These are phyloP conservation scores for Achaetomium macrosporum DNA, from an alignment of 2,329 filamentous ascomycete species.

Conservation along the genomic window DNA sequence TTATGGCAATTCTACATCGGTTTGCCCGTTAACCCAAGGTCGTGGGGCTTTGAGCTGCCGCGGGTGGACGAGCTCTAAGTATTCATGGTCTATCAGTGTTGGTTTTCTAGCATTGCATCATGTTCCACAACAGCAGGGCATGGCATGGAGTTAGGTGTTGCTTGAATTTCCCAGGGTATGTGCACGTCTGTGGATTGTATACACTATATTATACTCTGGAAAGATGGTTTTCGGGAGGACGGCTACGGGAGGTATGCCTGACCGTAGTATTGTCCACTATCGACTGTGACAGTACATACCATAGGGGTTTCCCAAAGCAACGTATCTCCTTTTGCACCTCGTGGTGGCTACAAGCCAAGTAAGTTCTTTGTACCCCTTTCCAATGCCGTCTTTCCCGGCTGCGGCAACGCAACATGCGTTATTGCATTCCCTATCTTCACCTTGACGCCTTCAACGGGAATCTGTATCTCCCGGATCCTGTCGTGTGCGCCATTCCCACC, in stretches of 20 bases:
- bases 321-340: not conserved
- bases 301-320: not conserved
- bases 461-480: constrained; percentile 36
- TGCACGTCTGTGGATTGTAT: not conserved
- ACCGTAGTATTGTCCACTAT: too few species aligned
- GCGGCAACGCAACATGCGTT: constrained; percentile 14
- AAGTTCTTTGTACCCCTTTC: constrained; percentile 5
- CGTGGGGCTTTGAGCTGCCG: constrained; percentile 42
- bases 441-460: constrained; percentile 60
- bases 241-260: not conserved
- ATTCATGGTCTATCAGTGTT: constrained; percentile 2
- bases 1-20: constrained; percentile 48
- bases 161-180: not conserved
- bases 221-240: not conserved
- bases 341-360: constrained; percentile 10
- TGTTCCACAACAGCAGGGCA: not conserved
- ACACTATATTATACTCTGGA: not conserved
- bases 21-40: constrained; percentile 44
- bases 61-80: constrained; percentile 44
- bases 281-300: too few species aligned
- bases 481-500: constrained; percentile 19
- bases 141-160: constrained; percentile 5
- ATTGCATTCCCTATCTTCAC: constrained; percentile 70
- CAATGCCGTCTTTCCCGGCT: not conserved
- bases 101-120: constrained; percentile 10